Percentiles rank a stretch among this genome's conserved stretches.
These are phyloP conservation scores for Catenaria anguillulae DNA, from an alignment of 371 early-diverging fungal genomes.

Conservation along the genomic window DNA sequence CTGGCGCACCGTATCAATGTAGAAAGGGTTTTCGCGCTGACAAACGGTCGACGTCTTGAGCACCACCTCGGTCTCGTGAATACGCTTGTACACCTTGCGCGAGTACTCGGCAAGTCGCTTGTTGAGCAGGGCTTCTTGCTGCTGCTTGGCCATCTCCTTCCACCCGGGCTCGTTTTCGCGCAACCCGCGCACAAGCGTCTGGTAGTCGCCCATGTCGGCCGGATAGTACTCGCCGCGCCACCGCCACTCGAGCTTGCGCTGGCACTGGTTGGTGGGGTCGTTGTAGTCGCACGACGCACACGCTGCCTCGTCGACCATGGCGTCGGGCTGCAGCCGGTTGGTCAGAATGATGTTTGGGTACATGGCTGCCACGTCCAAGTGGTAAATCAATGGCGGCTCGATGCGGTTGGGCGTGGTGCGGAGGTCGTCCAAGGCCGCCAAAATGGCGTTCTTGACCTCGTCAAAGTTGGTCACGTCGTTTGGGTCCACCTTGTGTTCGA, in stretches of 20 bases:
- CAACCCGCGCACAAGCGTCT: conserved; percentile 72
- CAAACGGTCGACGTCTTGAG: conserved; percentile 84
- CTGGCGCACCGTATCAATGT: conserved; percentile 92
- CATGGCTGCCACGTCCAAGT: conserved; percentile 99
- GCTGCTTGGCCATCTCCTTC: conserved; percentile 42
- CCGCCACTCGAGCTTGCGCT: conserved; percentile 93
- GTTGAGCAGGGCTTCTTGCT: conserved; percentile 57
- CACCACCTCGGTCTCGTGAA: conserved; percentile 59
- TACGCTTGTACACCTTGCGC: conserved; percentile 76
- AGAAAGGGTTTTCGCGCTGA: conserved; percentile 98
- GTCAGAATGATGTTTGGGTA: conserved; percentile 99
- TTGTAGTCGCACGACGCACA: conserved; percentile 97
- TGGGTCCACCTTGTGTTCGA: conserved; percentile 54
- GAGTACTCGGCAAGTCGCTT: conserved; percentile 79
- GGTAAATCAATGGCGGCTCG: conserved; percentile 88
- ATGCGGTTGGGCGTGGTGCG: conserved; percentile 51
- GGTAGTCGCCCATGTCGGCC: conserved; percentile 76
- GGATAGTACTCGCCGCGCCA: conserved; percentile 97
- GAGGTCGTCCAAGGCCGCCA: conserved; percentile 40
- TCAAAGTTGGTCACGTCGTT: conserved; percentile 63
- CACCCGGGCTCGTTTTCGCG: conserved; percentile 48
- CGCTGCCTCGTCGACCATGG: conserved; percentile 77
- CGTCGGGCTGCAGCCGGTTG: conserved; percentile 96
- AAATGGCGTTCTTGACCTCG: conserved; percentile 47
- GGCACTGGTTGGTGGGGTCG: conserved; percentile 70